Conservation (phyloP, 768 basidiomycete genomes). For the Tulasnella sp. region DNA sequence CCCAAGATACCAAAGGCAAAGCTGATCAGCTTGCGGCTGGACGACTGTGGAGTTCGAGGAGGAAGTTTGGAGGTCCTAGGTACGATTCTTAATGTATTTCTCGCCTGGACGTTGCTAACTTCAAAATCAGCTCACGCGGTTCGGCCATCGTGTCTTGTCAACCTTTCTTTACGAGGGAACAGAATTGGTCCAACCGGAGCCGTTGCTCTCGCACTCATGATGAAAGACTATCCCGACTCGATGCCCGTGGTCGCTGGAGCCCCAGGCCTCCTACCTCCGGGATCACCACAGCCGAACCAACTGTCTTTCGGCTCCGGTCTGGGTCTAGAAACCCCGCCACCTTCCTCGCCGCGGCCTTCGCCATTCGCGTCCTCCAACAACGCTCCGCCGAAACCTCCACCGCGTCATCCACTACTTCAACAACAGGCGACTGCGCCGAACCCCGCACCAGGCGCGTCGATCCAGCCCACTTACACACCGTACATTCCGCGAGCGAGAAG, state of each 20-base stretch:
- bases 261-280: constrained; percentile 3
- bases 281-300: not conserved
- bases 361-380: constrained; percentile 26
- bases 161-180: constrained; percentile 86
- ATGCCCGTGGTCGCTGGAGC: not conserved
- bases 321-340: constrained; percentile 13
- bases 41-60: constrained; percentile 70
- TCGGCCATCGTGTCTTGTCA: constrained; percentile 69
- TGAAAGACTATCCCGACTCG: constrained; percentile 81
- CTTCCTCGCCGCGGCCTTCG: constrained; percentile 25
- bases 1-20: constrained; percentile 3
- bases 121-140: constrained; percentile 56
- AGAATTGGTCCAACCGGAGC: constrained; percentile 74
- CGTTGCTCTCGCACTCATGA: constrained; percentile 90
- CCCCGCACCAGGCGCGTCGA: constrained; percentile 22
- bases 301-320: constrained; percentile 1
- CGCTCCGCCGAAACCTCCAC: constrained; percentile 27
- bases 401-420: constrained; percentile 35
- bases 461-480: constrained; percentile 71
- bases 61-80: constrained; percentile 70
- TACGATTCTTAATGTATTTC: constrained; percentile 30
- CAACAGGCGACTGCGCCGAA: not conserved
- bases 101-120: not conserved
- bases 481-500: constrained; percentile 53
- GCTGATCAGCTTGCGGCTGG: constrained; percentile 67